Base-by-base conservation (phyloP, 805 yeast genomes). In the Cyberlindnera amylophila region DNA sequence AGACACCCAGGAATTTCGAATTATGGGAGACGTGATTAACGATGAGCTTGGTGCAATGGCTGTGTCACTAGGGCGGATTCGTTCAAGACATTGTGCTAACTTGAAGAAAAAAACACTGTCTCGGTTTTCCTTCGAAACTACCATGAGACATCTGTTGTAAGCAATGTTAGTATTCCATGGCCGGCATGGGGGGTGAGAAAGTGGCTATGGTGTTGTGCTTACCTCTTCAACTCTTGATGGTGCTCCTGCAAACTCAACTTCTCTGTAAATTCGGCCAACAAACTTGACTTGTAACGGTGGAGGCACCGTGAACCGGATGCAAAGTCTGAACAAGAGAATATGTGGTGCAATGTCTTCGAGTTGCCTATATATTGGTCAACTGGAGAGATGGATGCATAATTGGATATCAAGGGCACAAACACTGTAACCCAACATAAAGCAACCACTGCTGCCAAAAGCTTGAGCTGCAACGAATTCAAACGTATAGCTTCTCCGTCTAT, bases 271-370 rank as follows among this genome's bases (percentile, higher is more conserved):
- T 36, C 40, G 13, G 15, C 10, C 26, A 38, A 34, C 6, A 42
- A 14, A 30, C 23, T 6, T 13, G 28, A 13, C 13, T 43, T 39
- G 39, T 38, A 42, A 8, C 43, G 36, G 8, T 37, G 41, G 31
- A 50, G 46, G 31, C 55, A 52, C 12, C 15, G 36, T 4, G 37
- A 13, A 15, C 41, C 50, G 10, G 39, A 32, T 1, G 49, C 34
- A 11, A 44, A 32, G 3, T 39, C 45, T 16, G 44, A n/a, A 19
- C 55, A 51, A 4, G 41, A 29, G 1, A 47, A 35, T 31, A 51
- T 30, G 10, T 40, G 34, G 27, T 44, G 34, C 23, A 51, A 41
- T 10, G 34, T 38, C 23, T 39, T 39, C 18, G 28, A 34, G 11
- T 15, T 13, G 21, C 28, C 33, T 14, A 27, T 17, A 12, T 6